phyloP scores from a whole-genome alignment of 2,329 filamentous ascomycete species.

The Cladosporium sphaerospermum region DNA sequence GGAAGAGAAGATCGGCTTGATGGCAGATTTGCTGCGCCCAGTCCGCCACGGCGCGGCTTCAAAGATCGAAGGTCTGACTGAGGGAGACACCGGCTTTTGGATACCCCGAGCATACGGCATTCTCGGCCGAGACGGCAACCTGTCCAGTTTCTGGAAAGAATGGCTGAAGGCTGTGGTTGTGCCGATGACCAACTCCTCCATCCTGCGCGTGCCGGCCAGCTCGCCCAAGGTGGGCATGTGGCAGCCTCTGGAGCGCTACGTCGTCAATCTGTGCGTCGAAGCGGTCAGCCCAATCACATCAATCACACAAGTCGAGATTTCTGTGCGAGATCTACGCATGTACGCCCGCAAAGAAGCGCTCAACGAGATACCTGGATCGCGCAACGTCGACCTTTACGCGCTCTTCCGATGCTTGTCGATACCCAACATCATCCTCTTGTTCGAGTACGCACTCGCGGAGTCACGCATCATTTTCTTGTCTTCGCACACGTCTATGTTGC shows the following conservation, averaged over 20 bases:
- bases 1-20: constrained; percentile 93
- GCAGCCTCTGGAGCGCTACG: constrained; percentile 94
- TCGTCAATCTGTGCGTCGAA: constrained; percentile 93
- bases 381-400: constrained; percentile 87
- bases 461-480: constrained; percentile 94
- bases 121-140: constrained; percentile 72
- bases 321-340: constrained; percentile 79
- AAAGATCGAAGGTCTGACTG: constrained; percentile 93
- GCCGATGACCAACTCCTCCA: constrained; percentile 83
- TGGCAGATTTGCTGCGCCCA: constrained; percentile 91
- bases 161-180: constrained; percentile 93
- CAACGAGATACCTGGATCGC: constrained; percentile 88
- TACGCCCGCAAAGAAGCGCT: constrained; percentile 88
- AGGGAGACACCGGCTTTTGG: constrained; percentile 94
- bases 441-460: constrained; percentile 89
- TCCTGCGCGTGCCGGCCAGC: constrained; percentile 77
- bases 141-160: constrained; percentile 96
- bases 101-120: constrained; percentile 90
- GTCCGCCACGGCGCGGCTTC: constrained; percentile 90
- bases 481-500: constrained; percentile 92
- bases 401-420: constrained; percentile 85
- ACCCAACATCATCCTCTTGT: constrained; percentile 84
- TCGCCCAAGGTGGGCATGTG: constrained; percentile 88
- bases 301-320: constrained; percentile 90
- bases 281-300: constrained; percentile 87